These are phyloP conservation scores for Schizonepeta tenuifolia DNA, from an alignment of 257 asterid genomes.

Conservation along the genomic window DNA sequence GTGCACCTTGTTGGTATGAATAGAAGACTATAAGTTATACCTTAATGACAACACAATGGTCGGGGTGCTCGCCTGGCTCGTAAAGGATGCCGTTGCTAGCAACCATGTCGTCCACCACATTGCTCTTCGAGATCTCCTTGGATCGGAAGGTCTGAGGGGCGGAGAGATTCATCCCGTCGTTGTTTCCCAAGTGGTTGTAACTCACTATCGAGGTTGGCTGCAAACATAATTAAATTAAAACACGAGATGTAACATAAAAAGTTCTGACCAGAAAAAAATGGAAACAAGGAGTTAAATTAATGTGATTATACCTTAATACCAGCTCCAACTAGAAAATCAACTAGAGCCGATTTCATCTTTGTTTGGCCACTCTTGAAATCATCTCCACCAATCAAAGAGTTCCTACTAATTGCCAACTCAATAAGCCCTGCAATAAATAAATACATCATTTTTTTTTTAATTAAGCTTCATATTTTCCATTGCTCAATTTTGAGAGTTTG, in stretches of 20 bases:
- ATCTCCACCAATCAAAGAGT: constrained; percentile 93
- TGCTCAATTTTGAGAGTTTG: background rate
- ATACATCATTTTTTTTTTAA: background rate
- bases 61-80: constrained; percentile 97
- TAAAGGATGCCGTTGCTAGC: constrained; percentile 96
- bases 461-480: background rate
- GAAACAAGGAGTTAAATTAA: background rate
- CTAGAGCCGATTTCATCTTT: constrained; percentile 96
- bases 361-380: constrained; percentile 99
- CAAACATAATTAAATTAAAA: background rate
- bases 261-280: background rate
- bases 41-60: constrained; percentile 96
- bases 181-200: constrained; percentile 97
- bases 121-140: constrained; percentile 96
- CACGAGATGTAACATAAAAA: background rate
- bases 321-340: constrained; percentile 98
- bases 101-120: constrained; percentile 99
- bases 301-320: constrained; percentile 75
- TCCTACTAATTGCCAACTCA: constrained; percentile 81
- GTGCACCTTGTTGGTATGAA: background rate
- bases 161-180: constrained; percentile 94
- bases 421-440: constrained; percentile 58
- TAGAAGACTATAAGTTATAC: constrained; percentile 36
- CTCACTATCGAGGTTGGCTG: constrained; percentile 99
- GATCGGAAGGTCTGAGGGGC: constrained; percentile 99